phyloP scores from a whole-genome alignment of 441 rosid genomes.

The Arabidopsis lyrata region DNA sequence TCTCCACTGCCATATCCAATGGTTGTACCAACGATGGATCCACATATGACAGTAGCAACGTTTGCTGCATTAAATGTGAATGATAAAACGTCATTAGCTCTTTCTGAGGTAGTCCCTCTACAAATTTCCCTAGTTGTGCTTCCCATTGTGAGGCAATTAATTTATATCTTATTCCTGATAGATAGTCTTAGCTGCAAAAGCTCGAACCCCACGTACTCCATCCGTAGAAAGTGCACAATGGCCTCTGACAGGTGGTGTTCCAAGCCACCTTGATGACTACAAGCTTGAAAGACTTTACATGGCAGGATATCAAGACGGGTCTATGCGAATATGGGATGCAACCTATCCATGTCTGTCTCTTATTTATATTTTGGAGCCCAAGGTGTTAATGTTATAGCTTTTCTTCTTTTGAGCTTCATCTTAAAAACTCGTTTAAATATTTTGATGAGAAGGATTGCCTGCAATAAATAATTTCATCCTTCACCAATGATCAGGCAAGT shows the following conservation, averaged over 20 bases:
- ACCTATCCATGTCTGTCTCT: conserved; percentile 60
- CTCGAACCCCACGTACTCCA: conserved; percentile 50
- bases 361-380: conserved; percentile 51
- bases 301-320: conserved; percentile 74
- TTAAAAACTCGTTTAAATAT: conserved; percentile 16
- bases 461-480: conserved; percentile 6
- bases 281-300: conserved; percentile 63
- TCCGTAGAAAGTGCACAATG: conserved; percentile 51
- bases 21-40: conserved; percentile 59
- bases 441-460: conserved; percentile 15
- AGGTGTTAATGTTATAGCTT: conserved; percentile 46
- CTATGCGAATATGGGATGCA: conserved; percentile 74
- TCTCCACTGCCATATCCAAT: conserved; percentile 59
- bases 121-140: conserved; percentile 26
- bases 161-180: conserved; percentile 44
- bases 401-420: conserved; percentile 30
- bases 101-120: conserved; percentile 59
- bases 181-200: conserved; percentile 64
- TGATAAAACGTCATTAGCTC: conserved; percentile 50
- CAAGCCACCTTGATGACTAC: conserved; percentile 57
- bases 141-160: conserved; percentile 32
- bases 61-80: conserved; percentile 52
- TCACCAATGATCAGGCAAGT: conserved; percentile 56
- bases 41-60: conserved; percentile 56
- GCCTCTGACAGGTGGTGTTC: conserved; percentile 76